Evolutionary conservation across 2,329 filamentous ascomycete species (phyloP), one percentile per base, ranked within the genome.

Genomic region (Ceratocystis cacaofunesta): DNA sequence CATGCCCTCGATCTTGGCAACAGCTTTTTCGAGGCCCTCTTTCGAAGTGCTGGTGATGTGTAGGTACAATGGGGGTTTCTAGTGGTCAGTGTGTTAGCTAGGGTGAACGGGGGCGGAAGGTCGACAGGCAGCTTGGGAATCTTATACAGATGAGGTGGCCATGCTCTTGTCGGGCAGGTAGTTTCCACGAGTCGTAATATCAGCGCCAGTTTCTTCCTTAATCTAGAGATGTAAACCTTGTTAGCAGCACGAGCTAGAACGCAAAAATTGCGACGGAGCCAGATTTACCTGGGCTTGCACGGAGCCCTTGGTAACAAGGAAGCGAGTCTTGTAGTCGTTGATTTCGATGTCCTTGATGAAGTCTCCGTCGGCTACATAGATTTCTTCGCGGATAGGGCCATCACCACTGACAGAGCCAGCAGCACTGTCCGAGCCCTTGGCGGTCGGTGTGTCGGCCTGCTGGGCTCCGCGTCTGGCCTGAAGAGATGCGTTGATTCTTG

Each of bases 301-400:
- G 72, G 90, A 89, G 73, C 92, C 91, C 80, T 96, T 97, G 69
- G 92, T 99, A 78, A 99, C 82, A 75, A 92, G 88, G 76, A 99
- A 99, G 71, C 92, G 89, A 75, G 97, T 99, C 69, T 92, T 88
- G 73, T 97, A 78, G 76, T 97, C 92, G 76, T 99, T 99, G 79
- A 99, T 90, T 79, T 97, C 94, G 73, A 99, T 96, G 73, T 99
- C 94, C 76, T 95, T 94, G 78, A 99, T 97, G 75, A 89, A 97
- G 77, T 99, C 94, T 72, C 94, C 94, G 74, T 97, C 94, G 68
- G 92, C 88, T 71, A 95, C 88, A 74, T 97, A 97, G 74, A 96
- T 88, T 72, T 95, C 90, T 71, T 87, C 85, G 72, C 92, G 90
- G 75, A 95, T 82, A 50, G 80, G 79, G 22, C 77, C 75, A n/a